A percentile compares a stretch with the other conserved stretches of the same genome.
phyloP scores from a whole-genome alignment of 2,329 filamentous ascomycete genomes.

The Talaromyces islandicus region DNA sequence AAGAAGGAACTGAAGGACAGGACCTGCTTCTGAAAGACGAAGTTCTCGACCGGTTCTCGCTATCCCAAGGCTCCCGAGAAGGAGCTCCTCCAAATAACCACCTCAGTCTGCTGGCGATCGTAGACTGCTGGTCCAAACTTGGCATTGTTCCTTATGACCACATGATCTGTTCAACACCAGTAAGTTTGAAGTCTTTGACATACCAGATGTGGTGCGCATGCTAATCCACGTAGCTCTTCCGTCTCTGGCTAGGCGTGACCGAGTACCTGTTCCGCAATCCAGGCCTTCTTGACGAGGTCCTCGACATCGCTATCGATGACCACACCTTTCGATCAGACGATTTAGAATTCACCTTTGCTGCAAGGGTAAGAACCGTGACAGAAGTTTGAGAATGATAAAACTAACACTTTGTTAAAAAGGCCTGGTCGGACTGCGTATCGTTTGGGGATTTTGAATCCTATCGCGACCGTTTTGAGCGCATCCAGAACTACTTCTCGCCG shows the following conservation, averaged over 20 bases:
- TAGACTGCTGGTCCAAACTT: conserved; percentile 94
- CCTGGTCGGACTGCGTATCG: conserved; percentile 90
- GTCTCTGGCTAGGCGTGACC: conserved; percentile 93
- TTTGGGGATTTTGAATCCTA: conserved; percentile 92
- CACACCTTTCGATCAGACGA: conserved; percentile 92
- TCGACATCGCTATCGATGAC: conserved; percentile 82
- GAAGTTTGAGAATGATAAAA: background rate
- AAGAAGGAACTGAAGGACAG: conserved; percentile 45
- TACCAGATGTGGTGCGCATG: background rate
- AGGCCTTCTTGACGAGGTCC: conserved; percentile 72
- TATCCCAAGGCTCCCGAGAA: conserved; percentile 63
- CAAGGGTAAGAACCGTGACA: conserved; percentile 50
- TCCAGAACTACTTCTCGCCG: conserved; percentile 86
- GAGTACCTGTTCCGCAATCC: conserved; percentile 89
- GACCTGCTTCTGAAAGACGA: conserved; percentile 70
- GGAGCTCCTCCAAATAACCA: conserved; percentile 79
- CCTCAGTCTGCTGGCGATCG: conserved; percentile 87
- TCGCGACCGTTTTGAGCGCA: conserved; percentile 81
- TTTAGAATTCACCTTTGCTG: conserved; percentile 95
- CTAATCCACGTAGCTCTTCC: conserved; percentile 59
- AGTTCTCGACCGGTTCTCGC: conserved; percentile 80
- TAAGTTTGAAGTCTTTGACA: conserved; percentile 34
- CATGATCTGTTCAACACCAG: conserved; percentile 97
- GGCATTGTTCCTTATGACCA: conserved; percentile 96
- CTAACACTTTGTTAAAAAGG: conserved; percentile 41